A percentile compares a stretch with the other conserved stretches of the same genome.
Evolutionary conservation across 352 stramenopile species (phyloP).

Genomic region (Phytophthora kernoviae): DNA sequence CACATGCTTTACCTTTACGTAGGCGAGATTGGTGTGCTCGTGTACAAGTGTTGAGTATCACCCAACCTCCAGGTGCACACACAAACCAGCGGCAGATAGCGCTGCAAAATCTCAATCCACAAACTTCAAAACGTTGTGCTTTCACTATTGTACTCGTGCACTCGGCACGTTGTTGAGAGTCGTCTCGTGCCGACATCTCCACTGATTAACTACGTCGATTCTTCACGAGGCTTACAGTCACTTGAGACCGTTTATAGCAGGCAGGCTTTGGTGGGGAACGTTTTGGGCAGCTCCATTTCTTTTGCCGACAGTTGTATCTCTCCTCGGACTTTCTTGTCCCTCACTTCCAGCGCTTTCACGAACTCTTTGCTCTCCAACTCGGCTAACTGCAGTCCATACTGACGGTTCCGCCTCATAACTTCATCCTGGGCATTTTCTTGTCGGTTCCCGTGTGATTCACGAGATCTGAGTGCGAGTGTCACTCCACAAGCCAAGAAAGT

Average conservation of each 20-base stretch:
- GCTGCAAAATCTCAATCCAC: constrained; percentile 14
- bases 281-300: constrained; percentile 18
- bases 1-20: constrained; percentile 96
- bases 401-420: constrained; percentile 17
- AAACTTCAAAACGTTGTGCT: constrained; percentile 3
- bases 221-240: too few species aligned
- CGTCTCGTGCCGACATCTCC: too few species aligned
- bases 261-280: constrained; percentile 10
- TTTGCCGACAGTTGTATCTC: constrained; percentile 5
- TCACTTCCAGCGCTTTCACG: constrained; percentile 27
- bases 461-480: constrained; percentile 23
- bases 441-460: constrained; percentile 12
- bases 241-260: constrained; percentile 11
- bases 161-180: constrained; percentile 8
- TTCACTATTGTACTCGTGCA: constrained; percentile 35
- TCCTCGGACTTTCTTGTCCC: constrained; percentile 23
- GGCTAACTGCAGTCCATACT: constrained; percentile 35
- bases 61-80: too few species aligned
- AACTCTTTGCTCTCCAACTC: constrained; percentile 46
- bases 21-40: constrained; percentile 93
- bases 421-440: constrained; percentile 8
- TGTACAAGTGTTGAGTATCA: constrained; percentile 94
- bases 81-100: too few species aligned
- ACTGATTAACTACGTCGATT: constrained; percentile 27
- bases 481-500: constrained; percentile 42